Percentiles rank a stretch among this genome's conserved stretches.
Conservation (phyloP, 2,329 filamentous ascomycete species). For the Endothia cerciana region DNA sequence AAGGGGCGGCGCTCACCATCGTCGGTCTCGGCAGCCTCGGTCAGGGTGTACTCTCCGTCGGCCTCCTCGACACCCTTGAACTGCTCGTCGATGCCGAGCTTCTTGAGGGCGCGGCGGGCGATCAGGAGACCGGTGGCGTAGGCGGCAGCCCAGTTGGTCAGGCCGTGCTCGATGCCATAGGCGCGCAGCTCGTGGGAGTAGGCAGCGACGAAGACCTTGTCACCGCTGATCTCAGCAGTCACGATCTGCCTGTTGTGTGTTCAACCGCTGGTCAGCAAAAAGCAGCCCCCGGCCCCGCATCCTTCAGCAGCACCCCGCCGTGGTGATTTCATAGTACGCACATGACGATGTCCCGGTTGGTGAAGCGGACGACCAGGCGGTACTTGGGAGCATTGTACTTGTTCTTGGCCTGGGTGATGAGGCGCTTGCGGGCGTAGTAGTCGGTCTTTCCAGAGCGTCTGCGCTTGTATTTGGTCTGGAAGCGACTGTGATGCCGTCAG, state of each 20-base stretch:
- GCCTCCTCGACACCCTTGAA: slow-evolving; percentile 97
- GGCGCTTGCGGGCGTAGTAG: slow-evolving; percentile 99
- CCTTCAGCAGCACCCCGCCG: not conserved
- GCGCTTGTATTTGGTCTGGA: slow-evolving; percentile 99
- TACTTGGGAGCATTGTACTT: slow-evolving; percentile 99
- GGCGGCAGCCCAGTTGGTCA: slow-evolving; percentile 99
- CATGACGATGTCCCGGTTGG: slow-evolving; percentile 77
- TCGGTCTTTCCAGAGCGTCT: slow-evolving; percentile 97
- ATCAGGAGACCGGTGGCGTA: slow-evolving; percentile 97
- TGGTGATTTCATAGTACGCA: slow-evolving; percentile 24
- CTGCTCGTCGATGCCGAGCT: slow-evolving; percentile 91
- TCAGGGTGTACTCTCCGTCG: slow-evolving; percentile 93
- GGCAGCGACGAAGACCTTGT: slow-evolving; percentile 93
- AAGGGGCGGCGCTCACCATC: slow-evolving; percentile 96
- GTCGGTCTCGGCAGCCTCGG: slow-evolving; percentile 89
- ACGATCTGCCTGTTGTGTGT: slow-evolving; percentile 94
- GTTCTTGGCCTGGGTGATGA: slow-evolving; percentile 99
- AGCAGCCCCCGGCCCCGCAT: not conserved
- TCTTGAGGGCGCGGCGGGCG: slow-evolving; percentile 94
- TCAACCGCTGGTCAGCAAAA: slow-evolving; percentile 14
- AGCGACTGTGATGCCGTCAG: slow-evolving; percentile 67
- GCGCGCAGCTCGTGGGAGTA: slow-evolving; percentile 97
- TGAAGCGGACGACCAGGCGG: slow-evolving; percentile 98
- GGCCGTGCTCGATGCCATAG: slow-evolving; percentile 97
- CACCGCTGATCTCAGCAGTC: slow-evolving; percentile 91